Evolutionary conservation across 2,329 filamentous ascomycete species (phyloP).

Genomic region (Pyrenophora teres): DNA sequence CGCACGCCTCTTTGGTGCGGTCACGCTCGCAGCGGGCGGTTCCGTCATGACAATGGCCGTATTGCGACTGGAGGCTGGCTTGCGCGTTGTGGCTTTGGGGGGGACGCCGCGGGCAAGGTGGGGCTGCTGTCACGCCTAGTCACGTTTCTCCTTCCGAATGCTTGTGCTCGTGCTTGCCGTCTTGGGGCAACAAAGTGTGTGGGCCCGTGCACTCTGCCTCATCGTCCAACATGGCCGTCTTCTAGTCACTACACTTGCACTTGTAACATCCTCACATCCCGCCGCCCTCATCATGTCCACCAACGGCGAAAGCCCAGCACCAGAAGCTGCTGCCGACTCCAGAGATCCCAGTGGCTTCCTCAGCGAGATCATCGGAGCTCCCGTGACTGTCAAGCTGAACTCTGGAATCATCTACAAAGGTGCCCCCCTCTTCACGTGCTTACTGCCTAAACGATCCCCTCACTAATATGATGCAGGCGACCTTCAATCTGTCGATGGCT

Average conservation of each 20-base stretch:
- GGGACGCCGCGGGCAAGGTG: slow-evolving; percentile 4
- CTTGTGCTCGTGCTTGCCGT: slow-evolving; percentile 13
- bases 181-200: not conserved
- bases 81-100: not conserved
- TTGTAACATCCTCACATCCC: not conserved
- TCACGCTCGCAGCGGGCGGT: slow-evolving; percentile 14
- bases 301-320: slow-evolving; percentile 67
- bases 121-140: slow-evolving; percentile 32
- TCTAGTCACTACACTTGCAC: no score
- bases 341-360: slow-evolving; percentile 94
- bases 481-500: slow-evolving; percentile 94
- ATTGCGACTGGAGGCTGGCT: slow-evolving; percentile 9
- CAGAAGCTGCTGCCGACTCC: slow-evolving; percentile 69
- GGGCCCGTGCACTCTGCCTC: slow-evolving; percentile 27
- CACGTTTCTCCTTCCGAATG: slow-evolving; percentile 33
- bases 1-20: slow-evolving; percentile 50
- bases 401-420: slow-evolving; percentile 99
- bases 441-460: not conserved
- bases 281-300: slow-evolving; percentile 22
- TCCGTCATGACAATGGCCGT: slow-evolving; percentile 35
- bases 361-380: slow-evolving; percentile 89
- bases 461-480: slow-evolving; percentile 66
- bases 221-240: slow-evolving; percentile 1
- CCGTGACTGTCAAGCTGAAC: slow-evolving; percentile 96
- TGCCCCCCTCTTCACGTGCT: slow-evolving; percentile 43